Base-by-base conservation (phyloP, 306 rosid genomes). In the Ammopiptanthus mongolicus region DNA sequence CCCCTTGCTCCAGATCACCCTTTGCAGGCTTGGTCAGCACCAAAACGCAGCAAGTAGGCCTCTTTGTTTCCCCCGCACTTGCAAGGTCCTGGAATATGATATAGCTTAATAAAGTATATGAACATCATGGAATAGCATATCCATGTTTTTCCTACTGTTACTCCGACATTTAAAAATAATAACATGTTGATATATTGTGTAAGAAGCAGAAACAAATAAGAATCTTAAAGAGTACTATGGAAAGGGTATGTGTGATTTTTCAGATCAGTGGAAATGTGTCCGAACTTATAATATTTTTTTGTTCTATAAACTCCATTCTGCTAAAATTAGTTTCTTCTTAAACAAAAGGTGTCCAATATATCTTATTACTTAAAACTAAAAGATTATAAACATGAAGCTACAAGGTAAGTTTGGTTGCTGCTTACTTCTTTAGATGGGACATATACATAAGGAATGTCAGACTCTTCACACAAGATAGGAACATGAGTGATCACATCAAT, bases 11-110 rank as follows among this genome's bases (percentile, higher is more conserved):
- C 17, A 92, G 56, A 65, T 85, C 96, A 17, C 96, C 99, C 86
- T 96, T 96, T 55, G 82, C 42, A 51, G 98, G 97, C 81, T 92
- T 92, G 15, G 97, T 90, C 81, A 57, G 46, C 53, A 95, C 97
- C 81, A 95, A 79, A 75, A 95, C 93, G 57, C 99, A 90, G 84
- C 98, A 90, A 10, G 99, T 96, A 42, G 99, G 99, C 87, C 98
- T 92, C 96, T 96, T 96, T 13, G 99, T 92, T 51, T 88, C 88
- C 60, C 97, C 99, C 4, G 98, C 99, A 80, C 68, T 86, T 50
- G 99, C 98, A 53, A 96, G 97, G 67, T 96, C 99, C 99, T 96
- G 85, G 55, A 44, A 64, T 44, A 50, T 6, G 19, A 48, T 14
- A 36, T 4, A 3, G 12, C 50, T 4, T 4, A 70, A 17, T 28